phyloP scores from a whole-genome alignment of 1,284 basidiomycete genomes.

The Ustilago lituana region DNA sequence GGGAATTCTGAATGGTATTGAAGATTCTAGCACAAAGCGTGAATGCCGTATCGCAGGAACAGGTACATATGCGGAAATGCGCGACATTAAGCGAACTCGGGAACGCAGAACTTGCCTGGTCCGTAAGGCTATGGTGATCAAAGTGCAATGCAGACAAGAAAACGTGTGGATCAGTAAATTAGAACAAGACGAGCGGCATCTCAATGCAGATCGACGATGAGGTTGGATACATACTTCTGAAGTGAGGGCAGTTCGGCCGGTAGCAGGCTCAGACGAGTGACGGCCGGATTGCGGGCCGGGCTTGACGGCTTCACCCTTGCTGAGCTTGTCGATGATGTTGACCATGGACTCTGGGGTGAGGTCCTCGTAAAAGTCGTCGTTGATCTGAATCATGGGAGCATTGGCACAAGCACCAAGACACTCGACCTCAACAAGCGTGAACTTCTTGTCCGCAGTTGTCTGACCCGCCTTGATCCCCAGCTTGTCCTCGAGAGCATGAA shows the following conservation, averaged over 20 bases:
- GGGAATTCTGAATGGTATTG: slow-evolving; percentile 21
- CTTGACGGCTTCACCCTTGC: slow-evolving; percentile 85
- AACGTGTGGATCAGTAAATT: slow-evolving; percentile 7
- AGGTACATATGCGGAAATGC: slow-evolving; percentile 6
- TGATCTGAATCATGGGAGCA: slow-evolving; percentile 97
- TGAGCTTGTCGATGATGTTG: slow-evolving; percentile 85
- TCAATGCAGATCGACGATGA: too few relatives aligned
- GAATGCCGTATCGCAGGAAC: neutral
- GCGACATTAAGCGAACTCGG: slow-evolving; percentile 76
- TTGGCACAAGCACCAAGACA: slow-evolving; percentile 96
- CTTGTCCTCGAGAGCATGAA: slow-evolving; percentile 84
- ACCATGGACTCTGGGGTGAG: slow-evolving; percentile 89
- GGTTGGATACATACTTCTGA: slow-evolving; percentile 78
- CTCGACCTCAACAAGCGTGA: slow-evolving; percentile 97
- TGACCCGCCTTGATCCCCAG: slow-evolving; percentile 86
- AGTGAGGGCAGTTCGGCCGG: slow-evolving; percentile 80
- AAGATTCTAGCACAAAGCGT: slow-evolving; percentile 12
- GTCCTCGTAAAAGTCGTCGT: slow-evolving; percentile 98
- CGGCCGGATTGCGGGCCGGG: slow-evolving; percentile 89
- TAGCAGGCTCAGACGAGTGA: slow-evolving; percentile 83
- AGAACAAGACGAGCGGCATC: too few relatives aligned
- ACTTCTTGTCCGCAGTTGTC: slow-evolving; percentile 93
- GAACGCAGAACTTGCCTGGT: slow-evolving; percentile 85
- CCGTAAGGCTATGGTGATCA: slow-evolving; percentile 80
- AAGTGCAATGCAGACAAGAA: neutral